Conservation (phyloP, 1,284 basidiomycete species). For the Trichosporon coremiiforme region DNA sequence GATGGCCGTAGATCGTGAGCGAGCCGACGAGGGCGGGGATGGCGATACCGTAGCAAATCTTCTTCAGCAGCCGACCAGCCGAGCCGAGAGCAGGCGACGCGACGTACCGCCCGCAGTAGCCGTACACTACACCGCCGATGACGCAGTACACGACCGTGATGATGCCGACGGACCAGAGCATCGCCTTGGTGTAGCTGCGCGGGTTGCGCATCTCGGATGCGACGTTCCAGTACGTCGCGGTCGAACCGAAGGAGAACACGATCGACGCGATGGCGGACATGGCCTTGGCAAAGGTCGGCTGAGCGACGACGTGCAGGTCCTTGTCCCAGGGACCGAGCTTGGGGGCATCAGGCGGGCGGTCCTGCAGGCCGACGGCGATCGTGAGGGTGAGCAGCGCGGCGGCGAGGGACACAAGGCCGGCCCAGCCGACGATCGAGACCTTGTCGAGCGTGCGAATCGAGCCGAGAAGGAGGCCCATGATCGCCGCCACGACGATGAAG, state of each 20-base stretch:
- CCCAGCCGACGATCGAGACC: conserved; percentile 44
- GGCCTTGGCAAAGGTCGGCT: conserved; percentile 39
- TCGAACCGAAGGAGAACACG: conserved; percentile 34
- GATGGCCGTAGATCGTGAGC: conserved; percentile 44
- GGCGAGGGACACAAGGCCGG: conserved; percentile 44
- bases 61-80: conserved; percentile 55
- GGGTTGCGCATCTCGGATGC: conserved; percentile 50
- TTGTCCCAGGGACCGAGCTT: conserved; percentile 41
- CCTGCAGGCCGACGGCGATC: conserved; percentile 44
- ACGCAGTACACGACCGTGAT: conserved; percentile 29
- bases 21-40: conserved; percentile 48
- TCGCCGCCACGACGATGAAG: conserved; percentile 37
- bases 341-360: conserved; percentile 49
- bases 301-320: conserved; percentile 29
- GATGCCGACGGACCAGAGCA: conserved; percentile 27
- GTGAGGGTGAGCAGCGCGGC: conserved; percentile 43
- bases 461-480: conserved; percentile 34
- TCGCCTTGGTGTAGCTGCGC: conserved; percentile 35
- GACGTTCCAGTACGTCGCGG: conserved; percentile 42
- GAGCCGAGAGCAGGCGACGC: conserved; percentile 55
- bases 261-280: conserved; percentile 34
- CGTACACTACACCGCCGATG: conserved; percentile 39
- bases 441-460: conserved; percentile 46
- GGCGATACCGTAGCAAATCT: conserved; percentile 51
- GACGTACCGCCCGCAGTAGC: conserved; percentile 52